These are phyloP conservation scores for Daldinia concentrica DNA, from an alignment of 495 filamentous ascomycete species.

Conservation along the genomic window DNA sequence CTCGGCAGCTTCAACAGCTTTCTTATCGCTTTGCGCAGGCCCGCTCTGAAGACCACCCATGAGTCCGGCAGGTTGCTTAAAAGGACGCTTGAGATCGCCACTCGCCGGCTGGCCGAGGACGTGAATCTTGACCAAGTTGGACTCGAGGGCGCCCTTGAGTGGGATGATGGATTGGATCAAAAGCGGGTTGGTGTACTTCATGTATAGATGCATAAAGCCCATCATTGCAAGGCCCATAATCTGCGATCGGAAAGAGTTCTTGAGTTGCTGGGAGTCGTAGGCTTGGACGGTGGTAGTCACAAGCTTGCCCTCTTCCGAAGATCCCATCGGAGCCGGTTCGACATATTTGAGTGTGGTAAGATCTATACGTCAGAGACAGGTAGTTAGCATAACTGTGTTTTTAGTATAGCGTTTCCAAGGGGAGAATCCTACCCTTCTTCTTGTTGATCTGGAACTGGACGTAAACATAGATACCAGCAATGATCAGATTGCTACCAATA, in stretches of 20 bases:
- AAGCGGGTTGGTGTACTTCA: constrained; percentile 99
- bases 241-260: constrained; percentile 82
- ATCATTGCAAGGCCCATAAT: constrained; percentile 98
- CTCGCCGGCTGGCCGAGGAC: constrained; percentile 87
- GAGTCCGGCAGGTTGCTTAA: constrained; percentile 85
- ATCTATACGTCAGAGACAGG: constrained; percentile 65
- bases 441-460: constrained; percentile 82
- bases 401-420: background rate
- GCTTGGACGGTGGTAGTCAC: constrained; percentile 94
- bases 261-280: constrained; percentile 88
- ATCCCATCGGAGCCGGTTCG: constrained; percentile 91
- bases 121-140: constrained; percentile 95
- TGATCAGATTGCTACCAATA: constrained; percentile 87
- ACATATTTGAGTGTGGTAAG: constrained; percentile 98
- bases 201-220: constrained; percentile 97
- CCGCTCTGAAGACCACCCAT: constrained; percentile 75
- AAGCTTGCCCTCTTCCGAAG: constrained; percentile 89
- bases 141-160: constrained; percentile 91
- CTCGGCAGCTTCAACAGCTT: constrained; percentile 88
- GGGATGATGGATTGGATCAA: constrained; percentile 99
- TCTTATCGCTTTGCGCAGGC: constrained; percentile 92
- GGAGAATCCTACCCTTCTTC: constrained; percentile 82
- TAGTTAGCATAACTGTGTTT: constrained; percentile 23
- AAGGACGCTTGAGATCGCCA: constrained; percentile 93
- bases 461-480: constrained; percentile 82